Percentiles rank a stretch among this genome's conserved stretches.
Conservation (phyloP, 352 stramenopile genomes). For the Pythium pyrilobum region DNA sequence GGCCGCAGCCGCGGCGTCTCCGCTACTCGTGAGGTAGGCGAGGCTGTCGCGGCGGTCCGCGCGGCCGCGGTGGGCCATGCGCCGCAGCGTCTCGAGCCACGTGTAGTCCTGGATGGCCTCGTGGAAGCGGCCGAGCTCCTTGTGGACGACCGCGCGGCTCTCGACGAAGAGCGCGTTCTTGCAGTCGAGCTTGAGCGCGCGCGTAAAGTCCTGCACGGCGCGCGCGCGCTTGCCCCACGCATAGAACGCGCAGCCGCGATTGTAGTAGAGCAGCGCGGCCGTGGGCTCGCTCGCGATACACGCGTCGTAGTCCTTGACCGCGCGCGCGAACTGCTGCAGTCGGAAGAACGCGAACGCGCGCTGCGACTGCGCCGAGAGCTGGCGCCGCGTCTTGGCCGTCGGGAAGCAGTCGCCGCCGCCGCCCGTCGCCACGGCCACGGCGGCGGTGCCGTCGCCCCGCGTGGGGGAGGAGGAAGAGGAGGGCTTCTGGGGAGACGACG, state of each 20-base stretch:
- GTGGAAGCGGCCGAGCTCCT: conserved; percentile 55
- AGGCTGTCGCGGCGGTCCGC: neutral
- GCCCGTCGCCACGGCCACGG: neutral
- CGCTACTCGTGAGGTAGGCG: neutral
- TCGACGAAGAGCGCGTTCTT: conserved; percentile 62
- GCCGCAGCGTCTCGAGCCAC: conserved; percentile 49
- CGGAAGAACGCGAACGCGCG: conserved; percentile 59
- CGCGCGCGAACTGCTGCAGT: conserved; percentile 35
- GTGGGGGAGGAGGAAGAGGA: too few species aligned
- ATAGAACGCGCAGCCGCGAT: conserved; percentile 60
- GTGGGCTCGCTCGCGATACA: conserved; percentile 41
- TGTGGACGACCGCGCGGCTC: conserved; percentile 51
- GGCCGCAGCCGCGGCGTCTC: too few species aligned
- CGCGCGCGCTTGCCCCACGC: conserved; percentile 34
- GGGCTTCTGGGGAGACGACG: too few species aligned
- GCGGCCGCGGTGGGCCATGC: conserved; percentile 5
- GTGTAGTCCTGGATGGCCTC: conserved; percentile 71
- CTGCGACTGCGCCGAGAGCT: conserved; percentile 36
- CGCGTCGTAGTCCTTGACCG: conserved; percentile 48
- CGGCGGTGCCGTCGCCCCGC: neutral
- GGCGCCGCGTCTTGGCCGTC: conserved; percentile 25
- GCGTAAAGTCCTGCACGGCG: conserved; percentile 46
- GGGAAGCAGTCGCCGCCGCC: neutral
- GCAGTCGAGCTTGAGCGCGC: conserved; percentile 59
- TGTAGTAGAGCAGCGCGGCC: conserved; percentile 41